Evolutionary conservation across 2,329 filamentous ascomycete genomes (phyloP).

Genomic region (Lecanosticta acicola): DNA sequence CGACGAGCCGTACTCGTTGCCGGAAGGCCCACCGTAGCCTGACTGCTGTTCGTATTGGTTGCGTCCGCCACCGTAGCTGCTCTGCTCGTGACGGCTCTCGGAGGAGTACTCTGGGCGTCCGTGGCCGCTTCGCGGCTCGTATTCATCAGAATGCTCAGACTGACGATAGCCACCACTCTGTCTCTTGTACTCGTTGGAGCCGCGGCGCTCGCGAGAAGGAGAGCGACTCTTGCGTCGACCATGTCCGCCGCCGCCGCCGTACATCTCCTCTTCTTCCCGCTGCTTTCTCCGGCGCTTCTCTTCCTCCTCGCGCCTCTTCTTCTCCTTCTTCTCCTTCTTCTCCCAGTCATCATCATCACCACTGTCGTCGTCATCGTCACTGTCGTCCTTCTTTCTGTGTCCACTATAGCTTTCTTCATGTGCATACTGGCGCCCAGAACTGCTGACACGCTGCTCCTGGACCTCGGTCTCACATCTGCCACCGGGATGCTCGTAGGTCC

Average conservation of each 20-base stretch:
- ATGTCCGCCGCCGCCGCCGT: conserved; percentile 14
- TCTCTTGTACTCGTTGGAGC: conserved; percentile 12
- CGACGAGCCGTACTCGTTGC: conserved; percentile 14
- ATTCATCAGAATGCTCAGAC: too few relatives aligned
- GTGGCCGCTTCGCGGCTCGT: conserved; percentile 14
- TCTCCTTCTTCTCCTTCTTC: conserved; percentile 38
- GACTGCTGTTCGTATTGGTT: conserved; percentile 10
- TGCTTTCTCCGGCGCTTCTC: conserved; percentile 26
- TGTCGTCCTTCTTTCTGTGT: conserved; percentile 29
- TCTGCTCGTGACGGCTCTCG: conserved; percentile 17
- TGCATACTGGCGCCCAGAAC: conserved; percentile 24
- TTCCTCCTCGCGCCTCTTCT: conserved; percentile 29
- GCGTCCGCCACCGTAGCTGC: conserved; percentile 6
- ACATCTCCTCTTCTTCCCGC: conserved; percentile 21
- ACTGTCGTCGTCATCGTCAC: conserved; percentile 31
- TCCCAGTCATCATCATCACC: conserved; percentile 38
- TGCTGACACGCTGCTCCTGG: conserved; percentile 25
- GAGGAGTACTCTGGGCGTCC: conserved; percentile 21
- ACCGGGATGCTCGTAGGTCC: conserved; percentile 43
- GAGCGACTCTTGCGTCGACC: conserved; percentile 2
- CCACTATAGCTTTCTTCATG: conserved; percentile 23
- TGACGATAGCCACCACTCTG: conserved; percentile 7
- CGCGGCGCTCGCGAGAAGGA: conserved; percentile 15
- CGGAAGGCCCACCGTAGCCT: conserved; percentile 16
- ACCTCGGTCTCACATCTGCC: conserved; percentile 38